phyloP scores from a whole-genome alignment of 805 yeast genomes.

The Lipomyces starkeyi region DNA sequence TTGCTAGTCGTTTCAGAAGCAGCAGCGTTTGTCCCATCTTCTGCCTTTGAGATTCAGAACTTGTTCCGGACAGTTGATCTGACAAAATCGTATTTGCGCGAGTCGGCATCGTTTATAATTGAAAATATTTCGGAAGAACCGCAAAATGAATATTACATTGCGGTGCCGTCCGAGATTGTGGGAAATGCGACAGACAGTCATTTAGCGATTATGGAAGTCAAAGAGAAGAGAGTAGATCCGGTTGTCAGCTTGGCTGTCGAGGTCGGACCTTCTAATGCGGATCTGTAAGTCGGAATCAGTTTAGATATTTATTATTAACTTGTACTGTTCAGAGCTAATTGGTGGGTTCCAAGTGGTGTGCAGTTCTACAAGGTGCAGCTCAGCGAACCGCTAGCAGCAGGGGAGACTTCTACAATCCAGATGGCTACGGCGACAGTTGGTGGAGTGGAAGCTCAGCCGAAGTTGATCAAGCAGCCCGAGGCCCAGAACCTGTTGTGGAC shows the following conservation, averaged over 20 bases:
- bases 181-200: slow-evolving; percentile 9
- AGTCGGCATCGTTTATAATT: slow-evolving; percentile 59
- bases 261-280: slow-evolving; percentile 1
- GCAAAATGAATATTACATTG: slow-evolving; percentile 59
- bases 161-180: slow-evolving; percentile 58
- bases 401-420: slow-evolving; percentile 56
- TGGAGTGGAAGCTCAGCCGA: slow-evolving; percentile 66
- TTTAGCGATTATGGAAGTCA: slow-evolving; percentile 26
- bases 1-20: neutral
- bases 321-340: neutral
- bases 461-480: slow-evolving; percentile 61
- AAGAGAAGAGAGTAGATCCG: slow-evolving; percentile 19
- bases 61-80: slow-evolving; percentile 67
- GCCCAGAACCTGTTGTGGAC: slow-evolving; percentile 63
- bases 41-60: slow-evolving; percentile 41
- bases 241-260: slow-evolving; percentile 8
- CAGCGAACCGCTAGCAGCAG: slow-evolving; percentile 72
- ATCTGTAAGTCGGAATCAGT: slow-evolving; percentile 8
- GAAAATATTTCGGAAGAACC: slow-evolving; percentile 65
- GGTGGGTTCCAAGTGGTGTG: slow-evolving; percentile 7
- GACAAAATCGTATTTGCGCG: slow-evolving; percentile 67
- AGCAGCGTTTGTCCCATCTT: slow-evolving; percentile 1
- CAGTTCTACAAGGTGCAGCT: slow-evolving; percentile 15
- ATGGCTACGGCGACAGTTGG: slow-evolving; percentile 58
- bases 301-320: neutral